Evolutionary conservation across 345 rosid genomes (phyloP).

Genomic region (Euclidium syriacum): DNA sequence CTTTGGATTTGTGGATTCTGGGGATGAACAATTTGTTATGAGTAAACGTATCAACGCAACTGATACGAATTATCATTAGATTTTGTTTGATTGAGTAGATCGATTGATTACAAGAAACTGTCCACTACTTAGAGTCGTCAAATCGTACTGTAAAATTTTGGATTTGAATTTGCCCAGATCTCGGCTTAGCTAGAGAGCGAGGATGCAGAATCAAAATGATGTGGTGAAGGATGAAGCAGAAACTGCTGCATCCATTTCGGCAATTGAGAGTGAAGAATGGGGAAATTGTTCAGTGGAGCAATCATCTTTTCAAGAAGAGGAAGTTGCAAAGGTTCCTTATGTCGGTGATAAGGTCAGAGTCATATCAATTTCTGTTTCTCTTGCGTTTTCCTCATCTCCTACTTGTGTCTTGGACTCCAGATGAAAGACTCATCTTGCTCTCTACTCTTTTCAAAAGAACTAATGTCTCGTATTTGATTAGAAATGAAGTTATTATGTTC

Average conservation of each 20-base stretch:
- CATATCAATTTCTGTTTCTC: neutral
- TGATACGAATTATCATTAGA: neutral
- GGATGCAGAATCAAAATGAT: slow-evolving; percentile 51
- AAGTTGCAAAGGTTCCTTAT: slow-evolving; percentile 61
- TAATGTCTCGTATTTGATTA: slow-evolving; percentile 2
- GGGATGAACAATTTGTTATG: neutral
- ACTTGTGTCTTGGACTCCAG: neutral
- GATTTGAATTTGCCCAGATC: neutral
- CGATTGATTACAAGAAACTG: neutral
- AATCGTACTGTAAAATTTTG: neutral
- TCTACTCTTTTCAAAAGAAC: neutral
- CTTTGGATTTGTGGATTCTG: neutral
- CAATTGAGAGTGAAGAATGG: slow-evolving; percentile 40
- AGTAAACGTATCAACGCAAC: neutral
- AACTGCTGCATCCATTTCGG: slow-evolving; percentile 30
- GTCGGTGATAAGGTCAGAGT: slow-evolving; percentile 76
- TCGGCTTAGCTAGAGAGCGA: slow-evolving; percentile 13
- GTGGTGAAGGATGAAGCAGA: slow-evolving; percentile 36
- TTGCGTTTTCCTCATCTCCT: neutral
- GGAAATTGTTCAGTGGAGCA: slow-evolving; percentile 43
- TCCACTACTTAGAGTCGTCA: too few species aligned
- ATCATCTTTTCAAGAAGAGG: slow-evolving; percentile 47
- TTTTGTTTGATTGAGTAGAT: slow-evolving; percentile 10
- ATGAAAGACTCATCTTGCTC: neutral
- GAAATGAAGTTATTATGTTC: neutral